A percentile compares a stretch with the other conserved stretches of the same genome.
Conservation (phyloP, 768 basidiomycete genomes). For the Suillus spraguei region DNA sequence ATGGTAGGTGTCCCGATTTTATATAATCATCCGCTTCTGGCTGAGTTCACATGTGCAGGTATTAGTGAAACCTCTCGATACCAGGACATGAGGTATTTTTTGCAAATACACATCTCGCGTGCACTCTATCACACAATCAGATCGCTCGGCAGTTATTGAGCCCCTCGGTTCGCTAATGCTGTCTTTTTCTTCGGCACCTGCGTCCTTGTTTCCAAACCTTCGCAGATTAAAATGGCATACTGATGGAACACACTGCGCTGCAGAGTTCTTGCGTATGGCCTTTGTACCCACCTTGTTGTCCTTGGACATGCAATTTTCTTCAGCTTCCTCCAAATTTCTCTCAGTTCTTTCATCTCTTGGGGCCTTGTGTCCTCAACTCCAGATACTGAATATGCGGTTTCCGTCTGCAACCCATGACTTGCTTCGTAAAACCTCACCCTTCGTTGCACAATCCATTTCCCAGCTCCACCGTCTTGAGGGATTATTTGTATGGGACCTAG, state of each 20-base stretch:
- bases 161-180: constrained; percentile 16
- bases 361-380: background rate
- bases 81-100: constrained; percentile 22
- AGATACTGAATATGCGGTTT: background rate
- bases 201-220: constrained; percentile 26
- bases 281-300: constrained; percentile 23
- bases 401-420: background rate
- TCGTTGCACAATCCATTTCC: background rate
- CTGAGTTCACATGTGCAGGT: background rate
- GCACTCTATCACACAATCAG: constrained; percentile 17
- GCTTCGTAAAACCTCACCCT: background rate
- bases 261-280: constrained; percentile 27
- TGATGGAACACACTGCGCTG: constrained; percentile 21
- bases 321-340: background rate
- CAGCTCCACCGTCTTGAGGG: background rate
- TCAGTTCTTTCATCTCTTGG: constrained; percentile 3
- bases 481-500: background rate
- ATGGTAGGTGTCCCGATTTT: background rate
- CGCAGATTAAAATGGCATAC: constrained; percentile 25
- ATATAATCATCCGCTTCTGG: background rate
- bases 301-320: background rate
- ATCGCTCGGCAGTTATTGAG: background rate
- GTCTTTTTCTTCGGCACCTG: constrained; percentile 17
- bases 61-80: background rate
- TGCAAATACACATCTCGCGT: constrained; percentile 20